Evolutionary conservation across 805 yeast genomes (phyloP).

Genomic region (Ascoidea asiatica): DNA sequence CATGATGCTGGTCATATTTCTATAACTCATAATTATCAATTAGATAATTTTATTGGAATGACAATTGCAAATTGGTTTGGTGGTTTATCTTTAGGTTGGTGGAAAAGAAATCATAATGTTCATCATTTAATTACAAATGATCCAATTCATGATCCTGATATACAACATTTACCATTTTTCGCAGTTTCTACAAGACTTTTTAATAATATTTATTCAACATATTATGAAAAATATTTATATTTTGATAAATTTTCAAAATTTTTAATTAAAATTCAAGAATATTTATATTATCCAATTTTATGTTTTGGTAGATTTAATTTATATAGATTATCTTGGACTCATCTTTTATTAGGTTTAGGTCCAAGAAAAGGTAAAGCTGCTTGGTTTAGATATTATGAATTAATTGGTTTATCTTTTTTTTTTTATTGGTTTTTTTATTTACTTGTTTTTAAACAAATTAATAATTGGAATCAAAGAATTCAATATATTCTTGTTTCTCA

Average conservation of each 20-base stretch:
- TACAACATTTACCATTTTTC: conserved; percentile 84
- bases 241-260: conserved; percentile 53
- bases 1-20: conserved; percentile 87
- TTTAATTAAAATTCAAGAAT: conserved; percentile 52
- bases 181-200: conserved; percentile 69
- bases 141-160: conserved; percentile 90
- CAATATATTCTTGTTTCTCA: conserved; percentile 61
- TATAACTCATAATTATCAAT: conserved; percentile 66
- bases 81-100: conserved; percentile 88
- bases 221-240: conserved; percentile 53
- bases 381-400: conserved; percentile 72
- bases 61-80: conserved; percentile 68
- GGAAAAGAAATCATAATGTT: conserved; percentile 91
- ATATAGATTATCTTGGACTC: conserved; percentile 70
- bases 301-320: conserved; percentile 78
- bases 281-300: conserved; percentile 64
- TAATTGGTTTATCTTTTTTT: conserved; percentile 56
- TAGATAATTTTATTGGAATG: conserved; percentile 66
- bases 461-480: conserved; percentile 39
- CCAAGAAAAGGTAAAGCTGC: conserved; percentile 76
- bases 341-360: conserved; percentile 61
- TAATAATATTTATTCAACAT: conserved; percentile 63
- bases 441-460: conserved; percentile 35
- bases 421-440: conserved; percentile 73
- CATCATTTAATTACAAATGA: conserved; percentile 87